Conservation (phyloP, 495 filamentous ascomycete species). For the Hypomontagnella monticulosa region DNA sequence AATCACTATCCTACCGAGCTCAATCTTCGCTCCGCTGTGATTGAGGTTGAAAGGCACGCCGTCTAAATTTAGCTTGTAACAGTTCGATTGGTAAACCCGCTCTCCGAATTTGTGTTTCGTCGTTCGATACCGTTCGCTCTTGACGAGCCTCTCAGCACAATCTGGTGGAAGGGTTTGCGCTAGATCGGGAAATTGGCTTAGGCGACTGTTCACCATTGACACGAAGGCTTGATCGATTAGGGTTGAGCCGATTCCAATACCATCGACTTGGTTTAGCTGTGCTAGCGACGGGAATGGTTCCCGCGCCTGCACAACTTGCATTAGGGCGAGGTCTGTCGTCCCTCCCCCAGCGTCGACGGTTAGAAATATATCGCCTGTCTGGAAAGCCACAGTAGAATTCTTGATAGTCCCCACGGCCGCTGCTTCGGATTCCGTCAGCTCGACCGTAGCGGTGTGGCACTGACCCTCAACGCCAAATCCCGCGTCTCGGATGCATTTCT, state of each 20-base stretch:
- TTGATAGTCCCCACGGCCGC: constrained; percentile 64
- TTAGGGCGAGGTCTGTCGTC: constrained; percentile 52
- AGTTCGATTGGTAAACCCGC: constrained; percentile 44
- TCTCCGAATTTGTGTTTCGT: constrained; percentile 55
- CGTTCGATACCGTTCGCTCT: constrained; percentile 47
- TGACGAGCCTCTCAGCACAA: constrained; percentile 40
- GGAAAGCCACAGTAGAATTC: constrained; percentile 45
- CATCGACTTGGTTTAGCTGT: constrained; percentile 49
- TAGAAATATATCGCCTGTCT: constrained; percentile 46
- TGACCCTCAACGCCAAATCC: constrained; percentile 59
- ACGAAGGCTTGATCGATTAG: constrained; percentile 51
- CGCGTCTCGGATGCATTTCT: constrained; percentile 57
- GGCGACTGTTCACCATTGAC: constrained; percentile 41
- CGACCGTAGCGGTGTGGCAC: constrained; percentile 62
- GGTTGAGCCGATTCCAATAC: constrained; percentile 51
- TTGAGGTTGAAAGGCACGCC: constrained; percentile 52
- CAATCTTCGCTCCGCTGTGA: constrained; percentile 49
- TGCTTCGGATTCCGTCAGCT: constrained; percentile 75
- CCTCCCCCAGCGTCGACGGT: constrained; percentile 52
- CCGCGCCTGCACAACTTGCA: constrained; percentile 45
- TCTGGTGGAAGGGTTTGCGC: constrained; percentile 41
- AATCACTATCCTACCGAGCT: constrained; percentile 51
- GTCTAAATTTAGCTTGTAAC: constrained; percentile 46
- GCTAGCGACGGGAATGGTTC: constrained; percentile 45
- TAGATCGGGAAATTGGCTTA: constrained; percentile 41